phyloP scores from a whole-genome alignment of 2,329 filamentous ascomycete species.

The Colletotrichum aenigma region DNA sequence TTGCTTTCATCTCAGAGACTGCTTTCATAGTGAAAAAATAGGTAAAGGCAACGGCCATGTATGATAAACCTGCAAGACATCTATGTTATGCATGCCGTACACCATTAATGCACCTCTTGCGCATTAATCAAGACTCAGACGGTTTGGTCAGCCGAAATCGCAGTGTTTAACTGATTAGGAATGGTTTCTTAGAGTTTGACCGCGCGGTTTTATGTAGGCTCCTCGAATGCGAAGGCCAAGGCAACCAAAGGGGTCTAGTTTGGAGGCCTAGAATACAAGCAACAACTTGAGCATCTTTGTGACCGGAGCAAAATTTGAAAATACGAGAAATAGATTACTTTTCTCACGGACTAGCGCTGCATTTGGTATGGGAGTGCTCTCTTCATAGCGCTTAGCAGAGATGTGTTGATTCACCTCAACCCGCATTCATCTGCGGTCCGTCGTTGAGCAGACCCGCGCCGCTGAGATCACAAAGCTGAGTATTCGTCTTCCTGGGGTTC shows the following conservation, averaged over 20 bases:
- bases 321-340: background rate
- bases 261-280: background rate
- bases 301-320: background rate
- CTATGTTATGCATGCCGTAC: background rate
- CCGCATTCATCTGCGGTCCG: background rate
- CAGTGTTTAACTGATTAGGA: background rate
- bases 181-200: background rate
- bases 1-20: background rate
- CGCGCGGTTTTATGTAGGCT: background rate
- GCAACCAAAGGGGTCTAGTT: background rate
- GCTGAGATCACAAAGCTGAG: background rate
- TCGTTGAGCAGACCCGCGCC: background rate
- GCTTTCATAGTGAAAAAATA: background rate
- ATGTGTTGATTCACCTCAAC: background rate
- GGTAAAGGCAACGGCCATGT: background rate
- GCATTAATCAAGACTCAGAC: background rate
- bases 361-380: background rate
- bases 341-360: background rate
- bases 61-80: background rate
- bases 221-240: background rate
- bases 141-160: rapidly evolving
- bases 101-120: background rate
- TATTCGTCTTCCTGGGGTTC: background rate
- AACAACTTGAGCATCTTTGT: background rate
- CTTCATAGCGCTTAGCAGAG: background rate